A percentile compares a stretch with the other conserved stretches of the same genome.
phyloP scores from a whole-genome alignment of 306 rosid genomes.

The Vigna reflexopilosa region DNA sequence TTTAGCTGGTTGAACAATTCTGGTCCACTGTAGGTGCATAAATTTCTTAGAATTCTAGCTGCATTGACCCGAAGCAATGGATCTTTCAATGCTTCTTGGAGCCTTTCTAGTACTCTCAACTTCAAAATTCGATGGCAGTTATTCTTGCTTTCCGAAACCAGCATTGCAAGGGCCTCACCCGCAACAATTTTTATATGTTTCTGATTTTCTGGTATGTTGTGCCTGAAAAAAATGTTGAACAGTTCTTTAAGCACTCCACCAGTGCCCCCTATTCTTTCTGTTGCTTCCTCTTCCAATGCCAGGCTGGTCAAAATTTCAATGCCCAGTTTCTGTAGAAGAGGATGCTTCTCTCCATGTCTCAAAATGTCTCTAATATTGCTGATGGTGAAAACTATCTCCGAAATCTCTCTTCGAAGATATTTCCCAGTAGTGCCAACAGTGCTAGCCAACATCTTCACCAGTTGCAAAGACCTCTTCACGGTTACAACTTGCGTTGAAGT shows the following conservation, averaged over 20 bases:
- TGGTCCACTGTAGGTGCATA: constrained; percentile 64
- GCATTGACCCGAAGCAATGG: constrained; percentile 65
- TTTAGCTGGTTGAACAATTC: constrained; percentile 59
- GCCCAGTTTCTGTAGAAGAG: constrained; percentile 68
- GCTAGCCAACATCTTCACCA: constrained; percentile 79
- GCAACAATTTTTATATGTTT: constrained; percentile 56
- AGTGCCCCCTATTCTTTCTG: constrained; percentile 76
- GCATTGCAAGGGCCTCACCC: constrained; percentile 89
- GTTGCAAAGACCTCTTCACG: constrained; percentile 70
- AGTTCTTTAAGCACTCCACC: constrained; percentile 80
- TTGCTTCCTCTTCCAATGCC: constrained; percentile 78
- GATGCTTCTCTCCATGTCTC: constrained; percentile 64
- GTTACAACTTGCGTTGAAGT: constrained; percentile 57
- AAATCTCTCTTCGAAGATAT: constrained; percentile 69
- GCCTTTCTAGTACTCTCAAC: constrained; percentile 56
- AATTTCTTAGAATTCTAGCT: constrained; percentile 75
- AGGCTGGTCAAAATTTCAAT: constrained; percentile 71
- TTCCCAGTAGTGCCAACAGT: constrained; percentile 77
- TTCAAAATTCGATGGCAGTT: constrained; percentile 70
- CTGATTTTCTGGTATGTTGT: constrained; percentile 46
- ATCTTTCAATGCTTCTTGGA: constrained; percentile 57
- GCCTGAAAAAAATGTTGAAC: constrained; percentile 63
- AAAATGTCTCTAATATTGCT: constrained; percentile 77
- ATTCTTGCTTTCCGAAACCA: constrained; percentile 70
- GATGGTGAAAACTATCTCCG: constrained; percentile 74